phyloP scores from a whole-genome alignment of 2,329 filamentous ascomycete species.

The Penicillium polonicum region DNA sequence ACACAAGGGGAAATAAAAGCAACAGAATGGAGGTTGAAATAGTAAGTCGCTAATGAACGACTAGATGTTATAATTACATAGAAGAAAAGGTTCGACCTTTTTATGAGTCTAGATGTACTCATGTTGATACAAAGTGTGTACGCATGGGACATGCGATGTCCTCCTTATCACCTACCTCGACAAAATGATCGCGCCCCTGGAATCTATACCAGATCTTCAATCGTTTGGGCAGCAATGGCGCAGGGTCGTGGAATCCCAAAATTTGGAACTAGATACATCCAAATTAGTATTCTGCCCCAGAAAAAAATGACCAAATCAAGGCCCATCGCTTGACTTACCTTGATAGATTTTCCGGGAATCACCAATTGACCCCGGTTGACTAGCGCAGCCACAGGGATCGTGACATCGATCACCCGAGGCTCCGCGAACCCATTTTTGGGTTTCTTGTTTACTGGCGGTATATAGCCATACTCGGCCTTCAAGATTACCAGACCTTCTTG shows the following conservation, averaged over 20 bases:
- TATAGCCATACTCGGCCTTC: conserved; percentile 44
- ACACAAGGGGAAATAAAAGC: background rate
- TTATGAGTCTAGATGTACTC: conserved; percentile 1
- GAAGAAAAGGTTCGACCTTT: background rate
- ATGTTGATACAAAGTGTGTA: conserved; percentile 31
- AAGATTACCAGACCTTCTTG: conserved; percentile 41
- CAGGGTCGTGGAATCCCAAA: conserved; percentile 46
- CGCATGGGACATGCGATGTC: conserved; percentile 42
- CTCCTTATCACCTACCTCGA: conserved; percentile 40
- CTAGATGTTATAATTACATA: conserved; percentile 20
- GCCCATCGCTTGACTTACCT: conserved; percentile 28
- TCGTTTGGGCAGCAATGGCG: conserved; percentile 42
- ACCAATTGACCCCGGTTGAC: conserved; percentile 44
- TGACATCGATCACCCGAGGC: conserved; percentile 40
- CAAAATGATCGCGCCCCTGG: conserved; percentile 38
- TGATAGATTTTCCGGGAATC: conserved; percentile 36
- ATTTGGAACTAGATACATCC: conserved; percentile 37
- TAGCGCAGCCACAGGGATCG: conserved; percentile 45
- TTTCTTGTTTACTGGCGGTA: conserved; percentile 29
- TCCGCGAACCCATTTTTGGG: conserved; percentile 22
- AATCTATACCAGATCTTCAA: conserved; percentile 46
- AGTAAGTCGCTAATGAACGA: conserved; percentile 6
- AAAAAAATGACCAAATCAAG: background rate
- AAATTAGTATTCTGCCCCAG: conserved; percentile 19
- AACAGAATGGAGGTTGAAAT: conserved; percentile 2